Conservation (phyloP, 139 green algal genomes). For the Tetraselmis striata region DNA sequence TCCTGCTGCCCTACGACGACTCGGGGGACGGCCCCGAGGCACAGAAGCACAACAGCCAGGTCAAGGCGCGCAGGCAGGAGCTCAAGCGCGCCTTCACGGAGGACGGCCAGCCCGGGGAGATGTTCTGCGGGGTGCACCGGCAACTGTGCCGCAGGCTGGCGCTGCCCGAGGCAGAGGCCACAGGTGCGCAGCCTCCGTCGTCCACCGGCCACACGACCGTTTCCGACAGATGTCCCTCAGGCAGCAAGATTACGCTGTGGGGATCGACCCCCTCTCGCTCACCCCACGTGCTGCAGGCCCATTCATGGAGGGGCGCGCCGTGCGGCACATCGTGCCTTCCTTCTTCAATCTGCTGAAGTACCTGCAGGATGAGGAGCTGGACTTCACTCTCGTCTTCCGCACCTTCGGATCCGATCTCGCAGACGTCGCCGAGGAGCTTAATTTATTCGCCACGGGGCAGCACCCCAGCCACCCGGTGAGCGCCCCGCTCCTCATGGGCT, state of each 20-base stretch:
- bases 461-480: slow-evolving; percentile 31
- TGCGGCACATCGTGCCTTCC: slow-evolving; percentile 28
- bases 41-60: slow-evolving; percentile 11
- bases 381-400: slow-evolving; percentile 34
- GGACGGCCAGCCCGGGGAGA: slow-evolving; percentile 26
- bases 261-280: too few relatives aligned
- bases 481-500: too few relatives aligned
- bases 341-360: slow-evolving; percentile 40
- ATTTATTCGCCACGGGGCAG: slow-evolving; percentile 27
- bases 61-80: slow-evolving; percentile 21
- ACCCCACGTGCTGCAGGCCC: background rate
- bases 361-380: slow-evolving; percentile 18
- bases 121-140: slow-evolving; percentile 33
- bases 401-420: slow-evolving; percentile 32
- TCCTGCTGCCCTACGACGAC: slow-evolving; percentile 20
- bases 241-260: too few relatives aligned
- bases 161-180: background rate
- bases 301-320: slow-evolving; percentile 5
- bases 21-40: background rate
- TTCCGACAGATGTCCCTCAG: too few relatives aligned
- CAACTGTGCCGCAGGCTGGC: slow-evolving; percentile 14
- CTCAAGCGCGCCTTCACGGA: slow-evolving; percentile 33
- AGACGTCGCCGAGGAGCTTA: slow-evolving; percentile 35
- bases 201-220: too few relatives aligned
- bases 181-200: too few relatives aligned